Evolutionary conservation across 2,329 filamentous ascomycete species (phyloP).

Genomic region (Fusarium mundagurra): DNA sequence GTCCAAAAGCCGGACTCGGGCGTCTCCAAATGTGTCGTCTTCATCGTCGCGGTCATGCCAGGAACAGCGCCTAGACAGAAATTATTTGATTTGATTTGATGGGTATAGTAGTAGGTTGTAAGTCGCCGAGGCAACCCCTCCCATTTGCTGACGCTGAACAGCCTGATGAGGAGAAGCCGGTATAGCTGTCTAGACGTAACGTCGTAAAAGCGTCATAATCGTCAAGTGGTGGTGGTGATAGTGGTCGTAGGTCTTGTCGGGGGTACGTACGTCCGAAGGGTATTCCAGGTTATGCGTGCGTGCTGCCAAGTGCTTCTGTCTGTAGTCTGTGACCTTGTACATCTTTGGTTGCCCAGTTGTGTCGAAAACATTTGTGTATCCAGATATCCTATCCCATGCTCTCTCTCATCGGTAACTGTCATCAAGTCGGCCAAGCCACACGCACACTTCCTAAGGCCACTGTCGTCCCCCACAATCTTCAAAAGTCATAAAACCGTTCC

Average conservation of each 20-base stretch:
- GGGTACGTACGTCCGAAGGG: conserved; percentile 47
- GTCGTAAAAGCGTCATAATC: conserved; percentile 59
- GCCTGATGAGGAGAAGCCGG: conserved; percentile 46
- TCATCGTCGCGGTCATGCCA: conserved; percentile 49
- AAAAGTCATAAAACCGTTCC: conserved; percentile 43
- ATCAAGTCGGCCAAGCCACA: conserved; percentile 46
- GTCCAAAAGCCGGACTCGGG: conserved; percentile 32
- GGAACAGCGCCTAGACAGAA: conserved; percentile 48
- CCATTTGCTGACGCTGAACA: conserved; percentile 45
- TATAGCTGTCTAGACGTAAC: conserved; percentile 58
- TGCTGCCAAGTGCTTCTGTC: conserved; percentile 42
- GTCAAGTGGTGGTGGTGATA: conserved; percentile 54
- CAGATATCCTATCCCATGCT: conserved; percentile 51
- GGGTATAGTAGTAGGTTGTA: conserved; percentile 54
- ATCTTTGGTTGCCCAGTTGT: conserved; percentile 53
- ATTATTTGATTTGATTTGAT: conserved; percentile 47
- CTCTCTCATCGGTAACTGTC: conserved; percentile 51
- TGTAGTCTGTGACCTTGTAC: conserved; percentile 45
- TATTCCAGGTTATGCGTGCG: conserved; percentile 42
- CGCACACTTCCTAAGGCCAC: conserved; percentile 12
- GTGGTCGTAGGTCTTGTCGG: conserved; percentile 49
- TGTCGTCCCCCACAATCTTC: conserved; percentile 31
- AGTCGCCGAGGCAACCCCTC: conserved; percentile 49
- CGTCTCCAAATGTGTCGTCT: conserved; percentile 32
- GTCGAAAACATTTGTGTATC: conserved; percentile 52